Base-by-base conservation (phyloP, 2,329 filamentous ascomycete species). In the Trichoderma semiorbis region DNA sequence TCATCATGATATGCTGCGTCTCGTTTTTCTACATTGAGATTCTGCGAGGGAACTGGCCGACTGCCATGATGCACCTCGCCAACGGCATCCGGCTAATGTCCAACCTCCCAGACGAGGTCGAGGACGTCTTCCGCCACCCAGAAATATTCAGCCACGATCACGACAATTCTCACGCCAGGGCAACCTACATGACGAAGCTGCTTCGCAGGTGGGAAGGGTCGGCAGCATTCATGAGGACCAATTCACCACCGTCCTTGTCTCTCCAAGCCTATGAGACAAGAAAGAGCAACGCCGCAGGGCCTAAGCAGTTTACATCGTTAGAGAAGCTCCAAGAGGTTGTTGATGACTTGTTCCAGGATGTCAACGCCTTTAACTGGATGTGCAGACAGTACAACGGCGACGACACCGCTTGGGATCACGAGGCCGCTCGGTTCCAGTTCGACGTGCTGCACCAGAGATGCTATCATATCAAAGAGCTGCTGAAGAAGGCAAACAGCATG, bases 1-100 rank as follows among this genome's bases (percentile, higher is more conserved):
- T 77, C 47, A 77, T 77, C 21, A 76, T 81, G 7, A 74, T 81
- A 39, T 80, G 78, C 74, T 80, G 79, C 73, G 74, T 79, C 5
- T 73, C 77, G 3, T 81, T 80, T 65, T 76, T 79, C 30, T 79
- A 75, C 65, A 76, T 79, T 55, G 79, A 80, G 73, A 75, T 75
- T 10, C 71, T 80, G 50, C 76, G 77, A 5, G 74, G 75, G 16
- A 77, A 78, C 62, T 75, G 76, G 72, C 70, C 72, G 1, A 75
- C 74, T 3, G 77, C 77, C 11, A 72, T 79, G 34, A 74, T 75
- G 4, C 79, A 81, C 66, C 74, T 80, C 30, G 72, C 74, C 1
- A 78, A 79, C 61, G 79, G 79, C 21, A 72, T 79, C n/a, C 76
- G 76, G 21, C 77, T 81, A 36, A 78, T 81, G 72, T 73, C 75